phyloP scores from a whole-genome alignment of 768 basidiomycete genomes.

The Boletellus ananiceps region DNA sequence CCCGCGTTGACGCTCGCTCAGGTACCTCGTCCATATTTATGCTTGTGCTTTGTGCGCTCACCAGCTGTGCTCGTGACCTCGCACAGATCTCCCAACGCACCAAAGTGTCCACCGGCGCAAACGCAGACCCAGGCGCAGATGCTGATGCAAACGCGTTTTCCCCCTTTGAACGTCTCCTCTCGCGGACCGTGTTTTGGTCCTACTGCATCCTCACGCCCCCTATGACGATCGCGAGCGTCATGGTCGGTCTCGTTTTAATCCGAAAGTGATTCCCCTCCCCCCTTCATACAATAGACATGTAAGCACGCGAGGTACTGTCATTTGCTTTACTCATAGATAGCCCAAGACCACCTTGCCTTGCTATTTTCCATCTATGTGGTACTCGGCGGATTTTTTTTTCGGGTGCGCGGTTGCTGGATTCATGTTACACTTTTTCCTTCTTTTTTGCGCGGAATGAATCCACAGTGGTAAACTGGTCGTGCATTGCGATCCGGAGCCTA shows the following conservation, averaged over 20 bases:
- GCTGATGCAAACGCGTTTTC: slow-evolving; percentile 2
- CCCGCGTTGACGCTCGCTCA: slow-evolving; percentile 72
- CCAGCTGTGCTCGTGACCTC: too few species aligned
- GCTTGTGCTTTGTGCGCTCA: not conserved
- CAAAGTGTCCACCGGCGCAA: not conserved
- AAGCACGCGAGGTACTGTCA: too few species aligned
- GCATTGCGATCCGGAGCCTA: too few species aligned
- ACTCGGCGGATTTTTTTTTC: too few species aligned
- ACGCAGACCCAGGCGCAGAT: not conserved
- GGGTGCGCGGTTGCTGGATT: too few species aligned
- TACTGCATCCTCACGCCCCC: slow-evolving; percentile 89
- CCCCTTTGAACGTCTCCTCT: slow-evolving; percentile 81
- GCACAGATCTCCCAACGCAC: slow-evolving; percentile 22
- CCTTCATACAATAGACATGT: not conserved
- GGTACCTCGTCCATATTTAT: slow-evolving; percentile 29
- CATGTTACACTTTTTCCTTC: too few species aligned
- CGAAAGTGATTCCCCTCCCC: slow-evolving; percentile 36
- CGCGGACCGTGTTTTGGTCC: slow-evolving; percentile 88
- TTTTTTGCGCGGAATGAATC: too few species aligned
- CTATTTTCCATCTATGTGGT: too few species aligned
- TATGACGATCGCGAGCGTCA: slow-evolving; percentile 70
- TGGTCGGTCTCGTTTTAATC: slow-evolving; percentile 63
- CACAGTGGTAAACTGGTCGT: too few species aligned
- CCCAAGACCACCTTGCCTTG: too few species aligned
- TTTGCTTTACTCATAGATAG: not conserved